Evolutionary conservation across 352 stramenopile species (phyloP), one percentile per base, ranked within the genome.

Genomic region (Phytophthora chlamydospora): DNA sequence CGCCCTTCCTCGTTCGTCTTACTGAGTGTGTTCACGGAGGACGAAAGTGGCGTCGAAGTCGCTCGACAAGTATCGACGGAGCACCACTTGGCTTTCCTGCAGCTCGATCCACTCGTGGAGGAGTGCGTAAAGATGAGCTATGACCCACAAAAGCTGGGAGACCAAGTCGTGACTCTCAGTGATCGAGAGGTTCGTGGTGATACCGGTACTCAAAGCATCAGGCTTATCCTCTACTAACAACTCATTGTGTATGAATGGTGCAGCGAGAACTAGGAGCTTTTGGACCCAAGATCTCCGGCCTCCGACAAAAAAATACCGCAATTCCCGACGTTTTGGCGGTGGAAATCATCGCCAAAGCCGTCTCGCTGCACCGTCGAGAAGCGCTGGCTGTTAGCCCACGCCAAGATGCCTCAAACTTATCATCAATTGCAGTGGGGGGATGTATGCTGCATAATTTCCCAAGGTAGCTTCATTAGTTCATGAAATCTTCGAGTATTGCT

Each of bases 371-470:
- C 9, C 50, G 59, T 49, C 49, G 48, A 63, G 59, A 73, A 47
- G 42, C 48, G 36, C 24, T 13, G 11, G 14, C 36, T 21, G 16
- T 14, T 27, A 6, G 21, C 21, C 24, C 19, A 38, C 32, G 11
- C 11, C 42, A 68, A 31, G 29, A 44, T 32, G 12, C 9, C 0
- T 16, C 40, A 54, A 53, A 24, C 0, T 9, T 47, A 49, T 13
- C 16, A 39, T 14, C 9, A n/a, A 59, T n/a, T 19, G 7, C 21
- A 13, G 4, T 21, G 31, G 52, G 46, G 35, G 74, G 73, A 6
- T 83, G 72, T 40, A 58, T 88, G 10, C 53, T 90, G 1, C 78
- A 81, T 58, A 87, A 90, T 51, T 90, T 86, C 34, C 80, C 80
- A 39, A 58, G 77, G 76, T 86, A 40, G 4, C 27, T 29, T n/a